Conservation (phyloP, 768 basidiomycete species). For the Russula virescens region DNA sequence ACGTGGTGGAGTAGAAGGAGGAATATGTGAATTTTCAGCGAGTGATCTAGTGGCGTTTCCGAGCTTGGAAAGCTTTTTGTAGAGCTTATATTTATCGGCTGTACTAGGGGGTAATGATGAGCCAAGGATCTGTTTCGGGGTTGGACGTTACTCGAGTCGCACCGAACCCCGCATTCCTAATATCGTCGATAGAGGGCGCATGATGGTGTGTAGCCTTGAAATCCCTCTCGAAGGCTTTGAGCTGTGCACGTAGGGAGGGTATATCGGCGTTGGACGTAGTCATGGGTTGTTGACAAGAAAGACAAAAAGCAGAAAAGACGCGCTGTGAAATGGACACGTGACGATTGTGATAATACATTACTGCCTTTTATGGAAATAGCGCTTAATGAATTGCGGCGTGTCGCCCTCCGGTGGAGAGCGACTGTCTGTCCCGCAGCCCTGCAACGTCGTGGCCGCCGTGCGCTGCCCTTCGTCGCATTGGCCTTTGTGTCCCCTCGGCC, state of each 20-base stretch:
- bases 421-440: too few relatives aligned
- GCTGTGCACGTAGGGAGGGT: slow-evolving; percentile 53
- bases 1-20: slow-evolving; percentile 34
- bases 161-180: slow-evolving; percentile 63
- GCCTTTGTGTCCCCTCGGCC: too few relatives aligned
- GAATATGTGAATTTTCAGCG: slow-evolving; percentile 33
- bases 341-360: not conserved
- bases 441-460: not conserved
- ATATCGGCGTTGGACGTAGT: slow-evolving; percentile 23
- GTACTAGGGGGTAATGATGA: slow-evolving; percentile 22
- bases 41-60: slow-evolving; percentile 33
- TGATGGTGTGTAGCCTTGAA: slow-evolving; percentile 53
- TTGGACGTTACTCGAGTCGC: slow-evolving; percentile 26
- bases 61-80: slow-evolving; percentile 66
- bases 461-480: not conserved
- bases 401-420: too few relatives aligned
- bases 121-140: slow-evolving; percentile 14
- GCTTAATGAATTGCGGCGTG: not conserved
- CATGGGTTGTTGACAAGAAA: not conserved
- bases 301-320: not conserved
- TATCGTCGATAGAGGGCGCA: slow-evolving; percentile 65
- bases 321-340: slow-evolving; percentile 12
- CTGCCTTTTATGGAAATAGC: not conserved
- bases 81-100: slow-evolving; percentile 78
- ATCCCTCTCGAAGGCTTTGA: slow-evolving; percentile 72